Evolutionary conservation across 192 early-diverging fungal species (phyloP).

Genomic region (Coemansia sp.): DNA sequence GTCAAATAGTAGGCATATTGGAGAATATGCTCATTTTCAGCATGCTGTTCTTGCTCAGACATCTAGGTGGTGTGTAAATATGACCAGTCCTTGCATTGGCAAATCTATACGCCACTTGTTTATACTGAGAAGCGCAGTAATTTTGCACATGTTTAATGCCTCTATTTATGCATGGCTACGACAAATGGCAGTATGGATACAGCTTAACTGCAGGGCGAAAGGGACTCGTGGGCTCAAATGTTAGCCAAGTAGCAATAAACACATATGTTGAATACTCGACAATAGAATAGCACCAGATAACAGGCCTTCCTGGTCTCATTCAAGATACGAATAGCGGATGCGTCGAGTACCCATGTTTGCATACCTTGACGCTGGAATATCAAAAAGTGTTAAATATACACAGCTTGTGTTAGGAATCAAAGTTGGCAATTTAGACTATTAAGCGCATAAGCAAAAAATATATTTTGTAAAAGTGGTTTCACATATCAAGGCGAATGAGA

Average conservation of each 20-base stretch:
- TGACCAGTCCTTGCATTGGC: neutral
- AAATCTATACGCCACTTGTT: constrained; percentile 1
- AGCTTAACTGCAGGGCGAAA: neutral
- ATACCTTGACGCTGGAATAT: neutral
- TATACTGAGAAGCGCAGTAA: neutral
- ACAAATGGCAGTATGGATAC: neutral
- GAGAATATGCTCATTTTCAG: neutral
- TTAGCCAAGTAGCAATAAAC: neutral
- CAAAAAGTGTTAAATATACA: neutral
- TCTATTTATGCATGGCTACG: neutral
- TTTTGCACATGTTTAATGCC: neutral
- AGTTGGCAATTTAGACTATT: neutral
- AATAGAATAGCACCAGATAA: neutral
- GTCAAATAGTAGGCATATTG: neutral
- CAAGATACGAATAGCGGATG: neutral
- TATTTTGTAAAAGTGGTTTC: neutral
- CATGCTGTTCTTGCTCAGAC: neutral
- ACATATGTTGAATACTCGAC: neutral
- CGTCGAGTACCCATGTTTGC: neutral
- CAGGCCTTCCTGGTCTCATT: neutral
- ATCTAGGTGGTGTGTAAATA: neutral
- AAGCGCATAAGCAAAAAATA: neutral
- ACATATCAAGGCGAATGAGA: neutral
- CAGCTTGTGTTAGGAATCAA: neutral
- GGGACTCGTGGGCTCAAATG: neutral